Base-by-base conservation (phyloP, 176 grass and related monocot species). In the Oryza rufipogon region DNA sequence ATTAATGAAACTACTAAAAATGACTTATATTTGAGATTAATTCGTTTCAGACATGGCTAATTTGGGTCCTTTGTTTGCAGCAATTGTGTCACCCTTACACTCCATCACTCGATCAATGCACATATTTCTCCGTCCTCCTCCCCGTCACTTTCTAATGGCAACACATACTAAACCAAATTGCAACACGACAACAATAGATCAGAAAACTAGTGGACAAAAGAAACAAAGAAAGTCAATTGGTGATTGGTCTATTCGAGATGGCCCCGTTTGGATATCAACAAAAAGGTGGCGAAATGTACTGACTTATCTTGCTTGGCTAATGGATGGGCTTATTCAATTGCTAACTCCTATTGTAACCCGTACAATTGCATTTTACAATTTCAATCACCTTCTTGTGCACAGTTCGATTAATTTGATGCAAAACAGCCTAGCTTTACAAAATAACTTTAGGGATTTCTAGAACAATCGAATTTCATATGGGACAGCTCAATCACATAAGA, bases 111-210 rank as follows among this genome's bases (percentile, higher is more conserved):
- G 30, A 32, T 32, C 80, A n/a, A 48, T 42, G n/a, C 33, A 81
- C 66, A 6, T 39, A 30, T 70, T 9, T 54, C 11, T 25, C 2
- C 6, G 26, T 36, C 45, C 17, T 25, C 33, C 30, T 70, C 79
- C 51, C 36, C 5, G 2, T 71, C 66, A 25, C 49, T n/a, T 6
- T 64, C 83, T 66, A 71, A 71, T 4, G 38, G 52, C 51, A 71
- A 36, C 25, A 71, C 78, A 85, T 79, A 39, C 66, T 23, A 9
- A 36, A 67, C 36, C 83, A 79, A 71, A n/a, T 78, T 15, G 39
- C 75, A 85, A 71, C 75, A 17, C 51, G 17, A 61, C 83, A 56
- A 38, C 36, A 61, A 71, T 22, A n/a, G 36, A 44, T 33, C 34
- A 32, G 8, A 13, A 42, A 30, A 69, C 2, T 14, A 63, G 23